Evolutionary conservation across 306 rosid species (phyloP), one percentile per base, ranked within the genome.

Genomic region (Cucurbita argyrosperma): DNA sequence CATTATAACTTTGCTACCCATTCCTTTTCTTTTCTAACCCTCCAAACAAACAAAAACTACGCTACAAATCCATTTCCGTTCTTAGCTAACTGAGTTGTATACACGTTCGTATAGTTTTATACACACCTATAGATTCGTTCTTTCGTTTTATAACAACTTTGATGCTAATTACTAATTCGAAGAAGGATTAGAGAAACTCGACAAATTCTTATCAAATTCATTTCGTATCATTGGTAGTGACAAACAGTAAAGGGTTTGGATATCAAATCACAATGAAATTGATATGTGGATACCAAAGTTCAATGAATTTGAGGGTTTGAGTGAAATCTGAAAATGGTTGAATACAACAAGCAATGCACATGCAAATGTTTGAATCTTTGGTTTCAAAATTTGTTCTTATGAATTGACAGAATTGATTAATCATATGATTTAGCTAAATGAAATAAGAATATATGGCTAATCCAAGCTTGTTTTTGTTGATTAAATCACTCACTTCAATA

Each of bases 191-290:
- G 68, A 42, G 46, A 61, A 60, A 5, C 23, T 37, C 5, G 23
- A 61, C 12, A 61, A 23, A 37, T 61, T 61, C 46, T 61, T 61
- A 61, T 61, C 68, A 37, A 61, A 37, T 37, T 61, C 35, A 14
- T 14, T 61, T 12, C 23, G 5, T 7, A 37, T 42, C 7, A 61
- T 37, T 35, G 5, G 12, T 7, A 16, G 30, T 30, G n/a, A 26
- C 65, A 6, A 30, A 59, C 21, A 61, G 45, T 61, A 37, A 61
- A 61, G 11, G 10, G 46, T 61, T 61, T 61, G 18, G 43, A 11
- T 37, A 61, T 61, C 68, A 60, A 63, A 63, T 63, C 70, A 63
- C 50, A 63, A 39, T 63, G 70, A 63, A 63, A 23, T 63, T 63
- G 70, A 63, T 39, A 40, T 63, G 15, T 63, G 40, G 15, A 63